Percentiles rank a stretch among this genome's conserved stretches.
Conservation (phyloP, 306 rosid species). For the Malus sieversii region DNA sequence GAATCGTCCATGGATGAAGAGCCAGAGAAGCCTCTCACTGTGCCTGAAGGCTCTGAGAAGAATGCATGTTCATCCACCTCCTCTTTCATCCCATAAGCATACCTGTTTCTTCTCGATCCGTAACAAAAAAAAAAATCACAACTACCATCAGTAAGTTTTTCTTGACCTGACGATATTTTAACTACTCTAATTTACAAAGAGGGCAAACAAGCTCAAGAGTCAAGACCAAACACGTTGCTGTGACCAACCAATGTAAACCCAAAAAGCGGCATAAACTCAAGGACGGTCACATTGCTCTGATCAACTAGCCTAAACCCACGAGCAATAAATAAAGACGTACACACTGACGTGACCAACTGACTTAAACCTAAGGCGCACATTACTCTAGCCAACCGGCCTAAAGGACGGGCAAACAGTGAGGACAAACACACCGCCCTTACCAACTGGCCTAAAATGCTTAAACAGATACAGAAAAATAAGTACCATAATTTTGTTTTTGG, state of each 20-base stretch:
- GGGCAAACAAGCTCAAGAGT: background rate
- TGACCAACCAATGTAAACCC: background rate
- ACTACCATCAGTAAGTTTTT: background rate
- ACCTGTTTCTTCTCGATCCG: conserved; percentile 41
- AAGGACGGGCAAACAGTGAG: background rate
- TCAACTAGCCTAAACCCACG: background rate
- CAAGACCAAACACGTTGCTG: background rate
- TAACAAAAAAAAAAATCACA: background rate
- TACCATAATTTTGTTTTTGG: background rate
- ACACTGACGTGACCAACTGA: too few relatives aligned
- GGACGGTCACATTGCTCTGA: background rate
- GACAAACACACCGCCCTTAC: background rate
- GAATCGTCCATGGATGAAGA: conserved; percentile 66
- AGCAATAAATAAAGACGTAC: too few relatives aligned
- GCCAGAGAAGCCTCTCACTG: conserved; percentile 55
- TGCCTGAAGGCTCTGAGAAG: conserved; percentile 83
- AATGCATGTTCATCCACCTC: conserved; percentile 78
- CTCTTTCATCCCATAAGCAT: conserved; percentile 60
- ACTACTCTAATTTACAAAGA: background rate
- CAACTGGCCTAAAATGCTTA: background rate
- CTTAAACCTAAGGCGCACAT: too few relatives aligned
- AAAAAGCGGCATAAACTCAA: background rate
- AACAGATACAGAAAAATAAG: background rate
- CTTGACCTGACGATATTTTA: background rate
- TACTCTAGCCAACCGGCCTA: background rate